These are phyloP conservation scores for Jamesozyma jinghongensis DNA, from an alignment of 805 yeast species.

Conservation along the genomic window DNA sequence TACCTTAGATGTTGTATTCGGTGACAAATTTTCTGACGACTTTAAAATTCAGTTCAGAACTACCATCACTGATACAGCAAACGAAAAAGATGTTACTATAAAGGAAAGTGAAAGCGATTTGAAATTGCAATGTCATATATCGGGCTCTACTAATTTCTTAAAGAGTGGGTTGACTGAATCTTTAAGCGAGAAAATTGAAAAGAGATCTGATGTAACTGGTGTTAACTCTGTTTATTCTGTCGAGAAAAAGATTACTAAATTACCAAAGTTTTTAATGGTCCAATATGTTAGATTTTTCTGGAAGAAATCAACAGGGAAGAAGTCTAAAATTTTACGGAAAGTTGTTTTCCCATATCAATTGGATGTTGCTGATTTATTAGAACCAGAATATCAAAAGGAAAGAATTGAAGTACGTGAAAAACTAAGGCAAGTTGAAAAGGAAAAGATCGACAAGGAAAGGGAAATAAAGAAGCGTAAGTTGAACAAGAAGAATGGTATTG, in stretches of 20 bases:
- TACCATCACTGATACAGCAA: conserved; percentile 51
- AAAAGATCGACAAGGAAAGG: conserved; percentile 59
- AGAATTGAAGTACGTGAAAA: conserved; percentile 69
- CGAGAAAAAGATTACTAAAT: conserved; percentile 48
- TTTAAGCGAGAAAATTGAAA: conserved; percentile 67
- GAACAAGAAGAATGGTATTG: conserved; percentile 8
- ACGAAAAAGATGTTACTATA: conserved; percentile 39
- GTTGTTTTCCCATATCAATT: conserved; percentile 92
- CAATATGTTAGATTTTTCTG: conserved; percentile 94
- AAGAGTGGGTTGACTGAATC: conserved; percentile 75
- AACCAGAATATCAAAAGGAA: conserved; percentile 59
- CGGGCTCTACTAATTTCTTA: conserved; percentile 74
- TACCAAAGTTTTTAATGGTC: conserved; percentile 82
- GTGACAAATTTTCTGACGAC: conserved; percentile 42
- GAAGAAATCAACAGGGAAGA: conserved; percentile 85
- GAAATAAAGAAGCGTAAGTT: conserved; percentile 54
- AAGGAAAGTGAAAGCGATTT: conserved; percentile 46
- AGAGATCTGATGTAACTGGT: conserved; percentile 60
- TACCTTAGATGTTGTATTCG: conserved; percentile 37
- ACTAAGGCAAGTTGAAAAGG: conserved; percentile 66
- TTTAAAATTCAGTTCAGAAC: conserved; percentile 61
- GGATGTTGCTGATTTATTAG: conserved; percentile 78
- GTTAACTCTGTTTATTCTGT: conserved; percentile 65
- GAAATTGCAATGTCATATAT: conserved; percentile 85
- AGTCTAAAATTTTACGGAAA: conserved; percentile 87